phyloP scores from a whole-genome alignment of 2,329 filamentous ascomycete species.

The Phialophora chinensis region DNA sequence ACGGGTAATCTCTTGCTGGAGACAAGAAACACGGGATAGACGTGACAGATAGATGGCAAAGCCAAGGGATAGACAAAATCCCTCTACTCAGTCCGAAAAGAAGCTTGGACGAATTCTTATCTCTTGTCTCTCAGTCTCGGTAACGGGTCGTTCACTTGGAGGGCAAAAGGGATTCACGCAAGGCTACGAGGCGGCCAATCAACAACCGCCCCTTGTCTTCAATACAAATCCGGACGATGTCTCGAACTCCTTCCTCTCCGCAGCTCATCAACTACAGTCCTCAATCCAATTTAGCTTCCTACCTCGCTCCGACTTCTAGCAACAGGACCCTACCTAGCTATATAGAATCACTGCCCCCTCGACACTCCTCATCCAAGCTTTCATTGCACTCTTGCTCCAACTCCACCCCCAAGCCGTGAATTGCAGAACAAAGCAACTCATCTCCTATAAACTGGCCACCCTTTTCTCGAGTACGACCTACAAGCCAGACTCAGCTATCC shows the following conservation, averaged over 20 bases:
- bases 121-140: background rate
- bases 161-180: background rate
- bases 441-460: background rate
- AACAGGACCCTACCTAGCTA: background rate
- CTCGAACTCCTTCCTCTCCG: background rate
- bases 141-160: background rate
- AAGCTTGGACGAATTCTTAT: background rate
- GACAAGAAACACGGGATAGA: background rate
- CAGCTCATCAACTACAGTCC: background rate
- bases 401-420: background rate
- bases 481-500: too few relatives aligned
- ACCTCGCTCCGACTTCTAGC: background rate
- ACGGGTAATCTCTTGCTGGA: background rate
- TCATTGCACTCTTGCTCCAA: background rate
- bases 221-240: slow-evolving; percentile 3
- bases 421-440: background rate
- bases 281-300: background rate
- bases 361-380: background rate
- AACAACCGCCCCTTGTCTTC: slow-evolving; percentile 25
- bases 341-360: too few relatives aligned
- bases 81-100: background rate
- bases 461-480: background rate
- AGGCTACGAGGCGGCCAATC: slow-evolving; percentile 20
- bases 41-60: background rate
- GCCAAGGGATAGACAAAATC: slow-evolving; percentile 4